Base-by-base conservation (phyloP, 1,284 basidiomycete species). In the Peniophora sp. region DNA sequence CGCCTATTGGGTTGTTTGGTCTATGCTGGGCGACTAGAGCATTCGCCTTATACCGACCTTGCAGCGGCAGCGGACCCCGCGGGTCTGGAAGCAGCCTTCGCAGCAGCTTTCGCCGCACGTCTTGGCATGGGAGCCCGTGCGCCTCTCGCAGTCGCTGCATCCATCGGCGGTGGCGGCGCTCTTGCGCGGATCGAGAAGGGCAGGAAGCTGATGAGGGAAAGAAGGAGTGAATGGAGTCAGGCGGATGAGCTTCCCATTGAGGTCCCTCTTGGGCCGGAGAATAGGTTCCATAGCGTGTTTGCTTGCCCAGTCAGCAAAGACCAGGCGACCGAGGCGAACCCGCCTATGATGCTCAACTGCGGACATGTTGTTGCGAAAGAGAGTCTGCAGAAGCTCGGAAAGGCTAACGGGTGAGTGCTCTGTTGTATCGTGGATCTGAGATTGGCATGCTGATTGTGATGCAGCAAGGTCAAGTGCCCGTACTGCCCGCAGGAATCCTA, bases 251-350 rank as follows among this genome's bases (percentile, higher is more conserved):
- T 97, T 42, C 94, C 94, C 94, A 92, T 98, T 63, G 96, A 97
- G 70, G 92, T 99, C 57, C 91, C 92, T 0, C 67, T 99, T 11
- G 83, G 89, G 1, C 71, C 85, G 1, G 85, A 90, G 58, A 86
- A 94, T 60, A 76, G 92, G 24, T 98, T 96, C 68, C 97, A 99
- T 65, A 97, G 94, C 1, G 89, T 97, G 53, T 99, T 99, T 65
- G 86, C 93, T 41, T 99, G 97, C 66, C 93, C 97, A 1, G 96
- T 99, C 24, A 96, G 92, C 14, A 99, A 98, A 68, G 96, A 99
- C 63, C 94, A 97, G 67, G 84, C 92, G 12, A 96, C 92, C 1
- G 88, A 94, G 49, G 65, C 77, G 52, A 99, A 99, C 65, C 97
- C 95, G 18, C 96, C 96, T 0, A 97, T 97, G 91, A 95, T 97